Evolutionary conservation across 768 basidiomycete genomes (phyloP).

Genomic region (Termitomyces sp.): DNA sequence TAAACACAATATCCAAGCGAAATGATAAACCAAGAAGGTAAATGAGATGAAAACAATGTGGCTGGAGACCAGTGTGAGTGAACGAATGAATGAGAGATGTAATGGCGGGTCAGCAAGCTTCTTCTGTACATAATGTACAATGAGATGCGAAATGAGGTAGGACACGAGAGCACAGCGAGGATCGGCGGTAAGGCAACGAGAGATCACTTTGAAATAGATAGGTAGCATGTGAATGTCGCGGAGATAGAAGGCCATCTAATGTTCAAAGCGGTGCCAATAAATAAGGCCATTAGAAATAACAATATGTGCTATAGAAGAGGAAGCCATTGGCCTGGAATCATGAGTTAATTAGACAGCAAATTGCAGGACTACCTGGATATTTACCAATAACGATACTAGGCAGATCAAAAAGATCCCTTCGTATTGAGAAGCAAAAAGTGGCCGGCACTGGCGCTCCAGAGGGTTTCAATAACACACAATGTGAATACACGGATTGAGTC

Average conservation of each 20-base stretch:
- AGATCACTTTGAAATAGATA: neutral
- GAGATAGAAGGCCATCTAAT: constrained; percentile 1
- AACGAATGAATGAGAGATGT: neutral
- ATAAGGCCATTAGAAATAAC: constrained; percentile 8
- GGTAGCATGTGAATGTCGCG: neutral
- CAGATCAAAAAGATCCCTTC: constrained; percentile 86
- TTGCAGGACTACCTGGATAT: constrained; percentile 15
- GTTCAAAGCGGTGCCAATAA: constrained; percentile 7
- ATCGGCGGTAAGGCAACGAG: neutral
- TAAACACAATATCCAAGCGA: constrained; percentile 2
- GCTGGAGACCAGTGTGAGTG: neutral
- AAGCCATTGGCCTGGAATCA: constrained; percentile 77
- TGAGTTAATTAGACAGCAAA: constrained; percentile 1
- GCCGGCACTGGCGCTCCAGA: constrained; percentile 81
- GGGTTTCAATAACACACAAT: constrained; percentile 85
- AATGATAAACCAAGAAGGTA: neutral
- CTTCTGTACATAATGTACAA: constrained; percentile 12
- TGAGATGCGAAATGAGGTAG: constrained; percentile 4
- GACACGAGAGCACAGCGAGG: constrained; percentile 11
- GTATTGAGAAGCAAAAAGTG: constrained; percentile 94
- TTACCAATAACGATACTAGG: constrained; percentile 84
- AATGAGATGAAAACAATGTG: neutral
- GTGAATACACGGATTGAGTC: constrained; percentile 90
- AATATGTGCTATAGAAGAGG: constrained; percentile 53
- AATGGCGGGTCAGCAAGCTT: neutral